phyloP scores from a whole-genome alignment of 2,329 filamentous ascomycete genomes.

The Chrysoporthe cubensis region DNA sequence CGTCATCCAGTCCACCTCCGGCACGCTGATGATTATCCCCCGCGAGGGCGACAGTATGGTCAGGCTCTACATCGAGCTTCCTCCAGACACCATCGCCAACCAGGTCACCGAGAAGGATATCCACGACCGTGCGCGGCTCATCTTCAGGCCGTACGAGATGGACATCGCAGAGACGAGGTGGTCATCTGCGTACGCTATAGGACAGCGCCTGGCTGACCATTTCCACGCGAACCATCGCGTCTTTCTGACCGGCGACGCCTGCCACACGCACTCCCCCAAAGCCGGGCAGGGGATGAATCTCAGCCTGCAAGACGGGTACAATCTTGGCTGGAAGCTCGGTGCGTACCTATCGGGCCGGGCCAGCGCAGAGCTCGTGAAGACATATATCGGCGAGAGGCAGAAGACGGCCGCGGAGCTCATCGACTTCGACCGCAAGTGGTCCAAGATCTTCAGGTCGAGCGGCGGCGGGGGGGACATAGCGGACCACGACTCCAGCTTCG shows the following conservation, averaged over 20 bases:
- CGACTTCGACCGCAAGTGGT: constrained; percentile 60
- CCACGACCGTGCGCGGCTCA: constrained; percentile 53
- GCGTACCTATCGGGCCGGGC: constrained; percentile 51
- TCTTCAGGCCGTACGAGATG: constrained; percentile 59
- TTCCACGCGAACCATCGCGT: constrained; percentile 62
- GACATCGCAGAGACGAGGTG: constrained; percentile 59
- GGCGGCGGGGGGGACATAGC: constrained; percentile 35
- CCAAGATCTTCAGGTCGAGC: constrained; percentile 55
- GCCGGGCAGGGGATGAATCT: constrained; percentile 68
- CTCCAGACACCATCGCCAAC: constrained; percentile 51
- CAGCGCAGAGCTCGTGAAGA: constrained; percentile 48
- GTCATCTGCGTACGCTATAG: constrained; percentile 68
- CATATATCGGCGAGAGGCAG: constrained; percentile 57
- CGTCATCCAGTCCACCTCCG: constrained; percentile 56
- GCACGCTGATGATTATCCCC: constrained; percentile 65
- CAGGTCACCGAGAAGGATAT: constrained; percentile 57
- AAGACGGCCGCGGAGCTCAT: constrained; percentile 61
- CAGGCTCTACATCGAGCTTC: constrained; percentile 66
- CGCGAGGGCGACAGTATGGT: constrained; percentile 60
- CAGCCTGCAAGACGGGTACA: constrained; percentile 65
- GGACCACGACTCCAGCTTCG: constrained; percentile 50
- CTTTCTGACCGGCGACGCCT: constrained; percentile 67
- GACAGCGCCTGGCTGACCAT: constrained; percentile 61
- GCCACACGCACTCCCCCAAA: constrained; percentile 69
- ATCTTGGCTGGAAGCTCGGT: constrained; percentile 64